phyloP scores from a whole-genome alignment of 176 grass and related monocot species.

The Ananas comosus region DNA sequence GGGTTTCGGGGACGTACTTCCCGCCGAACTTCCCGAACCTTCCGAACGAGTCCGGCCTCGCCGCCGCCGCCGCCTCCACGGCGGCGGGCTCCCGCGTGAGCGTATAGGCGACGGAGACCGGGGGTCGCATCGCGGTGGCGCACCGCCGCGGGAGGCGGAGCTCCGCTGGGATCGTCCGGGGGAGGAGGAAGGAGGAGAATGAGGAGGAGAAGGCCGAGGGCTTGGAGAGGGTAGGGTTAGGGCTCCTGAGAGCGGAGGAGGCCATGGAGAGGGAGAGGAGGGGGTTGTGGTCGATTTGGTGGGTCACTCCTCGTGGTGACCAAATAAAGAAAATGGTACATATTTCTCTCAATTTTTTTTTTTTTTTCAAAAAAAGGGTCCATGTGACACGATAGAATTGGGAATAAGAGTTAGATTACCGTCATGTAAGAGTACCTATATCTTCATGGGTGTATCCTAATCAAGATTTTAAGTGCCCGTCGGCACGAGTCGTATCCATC shows the following conservation, averaged over 20 bases:
- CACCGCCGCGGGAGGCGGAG: not conserved
- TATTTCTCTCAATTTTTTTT: no score
- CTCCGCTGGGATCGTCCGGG: not conserved
- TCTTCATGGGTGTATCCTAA: no score
- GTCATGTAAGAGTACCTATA: no score
- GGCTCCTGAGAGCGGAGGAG: conserved; percentile 33
- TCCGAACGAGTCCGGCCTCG: conserved; percentile 58
- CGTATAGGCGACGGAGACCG: conserved; percentile 32
- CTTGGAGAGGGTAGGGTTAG: conserved; percentile 21
- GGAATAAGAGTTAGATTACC: no score
- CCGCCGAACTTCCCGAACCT: conserved; percentile 84
- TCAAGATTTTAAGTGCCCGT: no score
- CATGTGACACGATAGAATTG: no score
- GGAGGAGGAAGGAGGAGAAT: not conserved
- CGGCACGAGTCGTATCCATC: no score
- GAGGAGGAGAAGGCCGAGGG: no score
- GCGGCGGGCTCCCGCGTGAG: conserved; percentile 1
- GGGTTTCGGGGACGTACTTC: conserved; percentile 94
- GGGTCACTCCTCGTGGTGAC: no score
- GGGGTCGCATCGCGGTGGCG: conserved; percentile 21
- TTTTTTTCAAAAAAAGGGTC: no score
- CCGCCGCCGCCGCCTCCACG: conserved; percentile 2
- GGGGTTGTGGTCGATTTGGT: no score
- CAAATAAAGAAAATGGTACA: no score
- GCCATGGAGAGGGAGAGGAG: conserved; percentile 16